Evolutionary conservation across 1,139 yeast species (phyloP).

Genomic region (Suhomyces yuchorum): DNA sequence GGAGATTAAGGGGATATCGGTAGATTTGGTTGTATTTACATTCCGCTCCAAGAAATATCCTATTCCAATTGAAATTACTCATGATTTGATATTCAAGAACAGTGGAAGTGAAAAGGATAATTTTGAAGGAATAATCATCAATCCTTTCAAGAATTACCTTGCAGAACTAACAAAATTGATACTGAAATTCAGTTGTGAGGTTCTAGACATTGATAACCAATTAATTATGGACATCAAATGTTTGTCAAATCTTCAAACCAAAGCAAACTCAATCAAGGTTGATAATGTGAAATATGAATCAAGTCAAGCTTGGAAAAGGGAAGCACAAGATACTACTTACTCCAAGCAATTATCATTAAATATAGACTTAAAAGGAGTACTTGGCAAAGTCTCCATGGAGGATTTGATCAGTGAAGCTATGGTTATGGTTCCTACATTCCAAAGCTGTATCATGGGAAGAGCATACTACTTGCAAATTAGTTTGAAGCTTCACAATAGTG

Average conservation of each 20-base stretch:
- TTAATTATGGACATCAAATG: constrained; percentile 25
- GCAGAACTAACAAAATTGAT: constrained; percentile 18
- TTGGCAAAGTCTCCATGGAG: constrained; percentile 15
- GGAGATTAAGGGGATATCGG: constrained; percentile 22
- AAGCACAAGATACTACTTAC: neutral
- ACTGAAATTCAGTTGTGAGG: constrained; percentile 18
- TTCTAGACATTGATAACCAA: constrained; percentile 19
- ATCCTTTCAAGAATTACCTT: constrained; percentile 22
- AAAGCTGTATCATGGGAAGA: constrained; percentile 31
- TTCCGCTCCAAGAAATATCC: constrained; percentile 26
- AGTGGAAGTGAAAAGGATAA: constrained; percentile 19
- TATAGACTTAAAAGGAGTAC: constrained; percentile 14
- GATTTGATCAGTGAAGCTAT: constrained; percentile 17
- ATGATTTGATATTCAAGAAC: constrained; percentile 22
- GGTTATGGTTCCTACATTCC: constrained; percentile 30
- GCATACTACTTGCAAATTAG: constrained; percentile 25
- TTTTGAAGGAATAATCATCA: constrained; percentile 21
- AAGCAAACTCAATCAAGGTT: constrained; percentile 20
- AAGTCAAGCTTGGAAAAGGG: constrained; percentile 4
- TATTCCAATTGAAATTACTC: constrained; percentile 25
- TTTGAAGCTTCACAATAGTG: constrained; percentile 22
- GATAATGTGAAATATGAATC: constrained; percentile 15
- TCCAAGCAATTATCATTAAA: constrained; percentile 11
- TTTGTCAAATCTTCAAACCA: constrained; percentile 22
- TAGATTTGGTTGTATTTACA: constrained; percentile 24